Conservation (phyloP, 768 basidiomycete species). For the Boletus edulis region DNA sequence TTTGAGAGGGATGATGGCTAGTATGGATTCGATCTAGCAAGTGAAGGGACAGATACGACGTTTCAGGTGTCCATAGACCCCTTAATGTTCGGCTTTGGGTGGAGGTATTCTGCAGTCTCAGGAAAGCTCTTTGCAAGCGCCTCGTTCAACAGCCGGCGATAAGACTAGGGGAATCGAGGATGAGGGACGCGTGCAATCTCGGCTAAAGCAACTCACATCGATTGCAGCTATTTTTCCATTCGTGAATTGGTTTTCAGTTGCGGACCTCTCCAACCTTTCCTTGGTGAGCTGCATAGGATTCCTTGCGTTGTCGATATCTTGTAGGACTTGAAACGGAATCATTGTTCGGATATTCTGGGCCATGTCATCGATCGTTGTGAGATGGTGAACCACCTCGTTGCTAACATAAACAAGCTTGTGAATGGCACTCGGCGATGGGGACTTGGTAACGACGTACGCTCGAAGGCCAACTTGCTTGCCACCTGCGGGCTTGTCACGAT, state of each 20-base stretch:
- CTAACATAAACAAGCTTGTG: slow-evolving; percentile 33
- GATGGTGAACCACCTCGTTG: slow-evolving; percentile 72
- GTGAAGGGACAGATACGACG: not conserved
- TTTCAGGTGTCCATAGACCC: slow-evolving; percentile 8
- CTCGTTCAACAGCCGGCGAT: slow-evolving; percentile 63
- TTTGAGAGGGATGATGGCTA: not conserved
- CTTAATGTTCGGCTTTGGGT: slow-evolving; percentile 9
- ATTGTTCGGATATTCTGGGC: slow-evolving; percentile 57
- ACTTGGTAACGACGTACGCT: slow-evolving; percentile 52
- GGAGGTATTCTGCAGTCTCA: slow-evolving; percentile 37
- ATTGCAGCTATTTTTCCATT: slow-evolving; percentile 80
- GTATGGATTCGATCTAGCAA: not conserved
- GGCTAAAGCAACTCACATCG: slow-evolving; percentile 43
- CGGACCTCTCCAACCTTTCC: slow-evolving; percentile 74
- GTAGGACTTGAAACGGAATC: slow-evolving; percentile 75
- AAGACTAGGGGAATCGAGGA: slow-evolving; percentile 47
- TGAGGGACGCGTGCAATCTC: not conserved
- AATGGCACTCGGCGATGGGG: slow-evolving; percentile 8
- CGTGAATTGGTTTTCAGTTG: slow-evolving; percentile 90
- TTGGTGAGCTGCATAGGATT: slow-evolving; percentile 83
- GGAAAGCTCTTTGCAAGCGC: slow-evolving; percentile 73
- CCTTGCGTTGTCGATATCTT: slow-evolving; percentile 75
- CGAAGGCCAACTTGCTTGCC: slow-evolving; percentile 76
- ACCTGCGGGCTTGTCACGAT: slow-evolving; percentile 65
- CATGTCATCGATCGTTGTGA: slow-evolving; percentile 66